phyloP scores from a whole-genome alignment of 2,329 filamentous ascomycete species.

The Colletotrichum lupini region DNA sequence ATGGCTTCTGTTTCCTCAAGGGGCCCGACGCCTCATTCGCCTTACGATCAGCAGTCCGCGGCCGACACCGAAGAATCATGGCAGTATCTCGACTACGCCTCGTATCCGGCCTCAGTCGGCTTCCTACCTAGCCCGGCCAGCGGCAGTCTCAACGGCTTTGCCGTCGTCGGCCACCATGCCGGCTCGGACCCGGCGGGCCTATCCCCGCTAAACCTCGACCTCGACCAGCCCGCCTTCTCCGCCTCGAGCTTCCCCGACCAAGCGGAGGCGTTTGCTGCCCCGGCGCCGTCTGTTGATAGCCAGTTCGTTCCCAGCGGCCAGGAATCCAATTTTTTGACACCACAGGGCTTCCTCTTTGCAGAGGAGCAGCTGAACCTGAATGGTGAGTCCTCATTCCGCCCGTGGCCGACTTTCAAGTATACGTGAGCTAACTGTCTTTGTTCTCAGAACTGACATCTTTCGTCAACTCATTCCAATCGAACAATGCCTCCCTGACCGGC shows the following conservation, averaged over 20 bases:
- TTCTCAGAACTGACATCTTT: slow-evolving; percentile 36
- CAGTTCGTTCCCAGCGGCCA: slow-evolving; percentile 44
- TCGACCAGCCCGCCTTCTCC: slow-evolving; percentile 49
- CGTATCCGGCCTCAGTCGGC: slow-evolving; percentile 50
- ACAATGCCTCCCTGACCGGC: slow-evolving; percentile 38
- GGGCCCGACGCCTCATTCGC: slow-evolving; percentile 51
- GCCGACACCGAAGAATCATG: slow-evolving; percentile 57
- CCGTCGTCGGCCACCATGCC: slow-evolving; percentile 53
- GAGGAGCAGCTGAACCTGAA: slow-evolving; percentile 47
- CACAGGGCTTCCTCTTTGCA: slow-evolving; percentile 52
- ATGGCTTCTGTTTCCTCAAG: slow-evolving; percentile 54
- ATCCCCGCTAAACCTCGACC: slow-evolving; percentile 56
- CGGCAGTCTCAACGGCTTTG: slow-evolving; percentile 63
- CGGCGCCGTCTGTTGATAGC: slow-evolving; percentile 41
- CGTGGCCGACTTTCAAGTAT: neutral
- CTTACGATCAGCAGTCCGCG: slow-evolving; percentile 52
- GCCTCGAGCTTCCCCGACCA: slow-evolving; percentile 47
- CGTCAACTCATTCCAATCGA: slow-evolving; percentile 46
- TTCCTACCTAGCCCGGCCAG: slow-evolving; percentile 63
- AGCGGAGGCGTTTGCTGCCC: slow-evolving; percentile 45
- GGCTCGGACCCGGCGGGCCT: slow-evolving; percentile 45
- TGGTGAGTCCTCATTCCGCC: slow-evolving; percentile 40
- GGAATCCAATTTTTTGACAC: slow-evolving; percentile 47
- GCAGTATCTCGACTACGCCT: slow-evolving; percentile 54
- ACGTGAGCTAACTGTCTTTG: neutral